Conservation (phyloP, 768 basidiomycete species). For the Phylloporus rhodoxanthus region DNA sequence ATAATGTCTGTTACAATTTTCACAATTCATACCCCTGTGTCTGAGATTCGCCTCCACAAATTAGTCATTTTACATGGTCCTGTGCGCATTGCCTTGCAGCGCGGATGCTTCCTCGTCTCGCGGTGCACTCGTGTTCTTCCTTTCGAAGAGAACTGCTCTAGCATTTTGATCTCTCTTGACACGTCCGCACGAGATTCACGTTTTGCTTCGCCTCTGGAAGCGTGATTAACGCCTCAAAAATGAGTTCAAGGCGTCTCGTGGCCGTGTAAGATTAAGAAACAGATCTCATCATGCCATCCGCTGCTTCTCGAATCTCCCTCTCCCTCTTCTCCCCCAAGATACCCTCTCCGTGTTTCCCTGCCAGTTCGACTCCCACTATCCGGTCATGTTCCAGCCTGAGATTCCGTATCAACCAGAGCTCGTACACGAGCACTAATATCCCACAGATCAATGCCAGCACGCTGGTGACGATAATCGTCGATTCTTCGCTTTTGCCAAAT, state of each 20-base stretch:
- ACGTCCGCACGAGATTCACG: not conserved
- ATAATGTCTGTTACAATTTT: slow-evolving; percentile 9
- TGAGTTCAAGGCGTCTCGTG: not conserved
- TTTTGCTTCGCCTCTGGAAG: not conserved
- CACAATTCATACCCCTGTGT: slow-evolving; percentile 4
- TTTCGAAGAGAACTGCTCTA: not conserved
- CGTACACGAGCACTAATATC: slow-evolving; percentile 36
- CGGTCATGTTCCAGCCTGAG: slow-evolving; percentile 40
- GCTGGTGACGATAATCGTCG: slow-evolving; percentile 45
- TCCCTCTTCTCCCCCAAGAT: slow-evolving; percentile 16
- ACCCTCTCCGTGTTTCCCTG: slow-evolving; percentile 44
- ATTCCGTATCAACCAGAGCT: slow-evolving; percentile 39
- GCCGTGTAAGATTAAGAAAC: not conserved
- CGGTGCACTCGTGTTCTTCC: slow-evolving; percentile 17
- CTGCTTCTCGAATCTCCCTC: not conserved
- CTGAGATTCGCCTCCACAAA: not conserved
- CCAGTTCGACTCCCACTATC: slow-evolving; percentile 36
- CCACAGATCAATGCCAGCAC: slow-evolving; percentile 38
- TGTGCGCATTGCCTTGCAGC: slow-evolving; percentile 19
- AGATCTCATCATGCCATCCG: not conserved
- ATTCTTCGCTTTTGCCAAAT: slow-evolving; percentile 38
- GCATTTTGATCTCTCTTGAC: slow-evolving; percentile 1
- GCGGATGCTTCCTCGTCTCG: slow-evolving; percentile 6
- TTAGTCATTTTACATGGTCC: not conserved
- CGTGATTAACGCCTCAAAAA: not conserved